A percentile compares a stretch with the other conserved stretches of the same genome.
phyloP scores from a whole-genome alignment of 2,329 filamentous ascomycete species.

The Sordariomycetes sp. region DNA sequence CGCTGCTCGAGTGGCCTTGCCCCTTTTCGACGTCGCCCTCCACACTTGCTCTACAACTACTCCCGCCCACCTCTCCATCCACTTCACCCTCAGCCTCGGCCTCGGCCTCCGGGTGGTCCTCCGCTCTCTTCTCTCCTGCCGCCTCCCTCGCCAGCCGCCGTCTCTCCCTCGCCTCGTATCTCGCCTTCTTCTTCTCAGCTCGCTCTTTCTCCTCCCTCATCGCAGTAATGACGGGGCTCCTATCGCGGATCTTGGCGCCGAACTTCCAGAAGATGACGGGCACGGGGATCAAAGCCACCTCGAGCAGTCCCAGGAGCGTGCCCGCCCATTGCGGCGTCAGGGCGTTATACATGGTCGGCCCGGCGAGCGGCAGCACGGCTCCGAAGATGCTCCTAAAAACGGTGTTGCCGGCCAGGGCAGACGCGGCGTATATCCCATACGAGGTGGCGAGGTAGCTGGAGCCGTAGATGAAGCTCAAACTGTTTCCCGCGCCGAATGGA shows the following conservation, averaged over 20 bases:
- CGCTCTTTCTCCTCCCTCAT: conserved; percentile 33
- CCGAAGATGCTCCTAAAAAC: conserved; percentile 64
- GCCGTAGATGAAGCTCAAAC: conserved; percentile 70
- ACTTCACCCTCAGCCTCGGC: not conserved
- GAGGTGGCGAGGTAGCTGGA: conserved; percentile 69
- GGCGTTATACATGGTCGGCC: conserved; percentile 56
- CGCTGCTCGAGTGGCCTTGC: too few relatives aligned
- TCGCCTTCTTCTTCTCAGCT: conserved; percentile 5
- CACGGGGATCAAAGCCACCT: conserved; percentile 66
- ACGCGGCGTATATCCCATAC: conserved; percentile 75
- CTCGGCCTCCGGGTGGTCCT: not conserved
- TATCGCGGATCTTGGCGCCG: conserved; percentile 40
- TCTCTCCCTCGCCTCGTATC: conserved; percentile 3
- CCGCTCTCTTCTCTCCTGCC: not conserved
- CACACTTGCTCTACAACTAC: not conserved
- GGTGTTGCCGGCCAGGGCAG: conserved; percentile 68
- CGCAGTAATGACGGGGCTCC: conserved; percentile 34
- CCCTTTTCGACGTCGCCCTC: too few relatives aligned
- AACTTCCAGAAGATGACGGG: conserved; percentile 67
- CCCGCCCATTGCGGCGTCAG: conserved; percentile 72
- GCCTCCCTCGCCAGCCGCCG: not conserved
- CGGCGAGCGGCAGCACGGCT: conserved; percentile 69
- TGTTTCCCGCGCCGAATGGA: conserved; percentile 69
- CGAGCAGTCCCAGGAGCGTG: conserved; percentile 62
- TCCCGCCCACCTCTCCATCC: not conserved